Base-by-base conservation (phyloP, 2,329 filamentous ascomycete genomes). In the Davidsoniella virescens region DNA sequence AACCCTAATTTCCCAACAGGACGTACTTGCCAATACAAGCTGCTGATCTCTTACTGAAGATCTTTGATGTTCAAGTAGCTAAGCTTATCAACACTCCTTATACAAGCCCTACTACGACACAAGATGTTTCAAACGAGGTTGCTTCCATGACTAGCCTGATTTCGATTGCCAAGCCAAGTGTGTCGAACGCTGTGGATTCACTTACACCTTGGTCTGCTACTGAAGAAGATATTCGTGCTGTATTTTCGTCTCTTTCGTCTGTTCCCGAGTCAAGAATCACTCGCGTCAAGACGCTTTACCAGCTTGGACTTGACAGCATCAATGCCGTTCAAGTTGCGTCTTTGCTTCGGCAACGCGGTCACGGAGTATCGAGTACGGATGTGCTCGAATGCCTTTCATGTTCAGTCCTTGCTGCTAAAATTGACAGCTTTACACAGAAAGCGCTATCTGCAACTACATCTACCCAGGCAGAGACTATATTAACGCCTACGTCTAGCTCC, bases 281-380 rank as follows among this genome's bases (percentile, higher is more conserved):
- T 3, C 70, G 70, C 10, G 60, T 72, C 8, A 86, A 78, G 0
- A 87, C 84, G 0, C 86, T 96, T 45, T 94, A 90, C 58, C 79
- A 83, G 52, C 74, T 94, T n/a, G 90, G 90, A 0, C 67, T 95
- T 3, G 88, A 95, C 63, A 95, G 88, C 60, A 92, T 96, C 58
- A 88, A 83, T 54, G 84, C 87, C 0, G 73, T 81, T 4, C 87
- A 94, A 59, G 70, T 94, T 8, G 84, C 87, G 0, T 72, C 76
- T 1, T 66, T 71, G 23, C 67, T 95, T 14, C 76, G 82, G 16
- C 73, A 70, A 38, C 58, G 71, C 16, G 79, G 78, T 0, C 66
- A 78, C 38, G 59, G 62, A 1, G 63, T 87, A 0, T 76, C 78
- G 1, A 79, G 84, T 0, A 74, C 78, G 1, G 84, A 94, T 61